These are phyloP conservation scores for Gamarada debralockiae DNA, from an alignment of 495 filamentous ascomycete genomes.

Conservation along the genomic window DNA sequence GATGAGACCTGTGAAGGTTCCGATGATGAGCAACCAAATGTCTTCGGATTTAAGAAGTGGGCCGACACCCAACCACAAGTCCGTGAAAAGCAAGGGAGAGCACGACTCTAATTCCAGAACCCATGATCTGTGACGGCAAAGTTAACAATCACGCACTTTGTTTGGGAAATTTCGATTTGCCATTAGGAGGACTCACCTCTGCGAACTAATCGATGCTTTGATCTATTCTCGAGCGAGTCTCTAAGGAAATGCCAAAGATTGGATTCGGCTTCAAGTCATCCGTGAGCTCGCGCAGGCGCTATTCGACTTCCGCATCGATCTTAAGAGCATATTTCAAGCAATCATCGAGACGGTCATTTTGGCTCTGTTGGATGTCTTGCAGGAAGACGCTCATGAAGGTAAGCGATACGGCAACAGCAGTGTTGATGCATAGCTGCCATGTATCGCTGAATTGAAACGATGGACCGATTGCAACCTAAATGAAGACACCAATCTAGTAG, in stretches of 20 bases:
- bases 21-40: slow-evolving; percentile 40
- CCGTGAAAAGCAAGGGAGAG: slow-evolving; percentile 27
- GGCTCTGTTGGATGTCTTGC: slow-evolving; percentile 34
- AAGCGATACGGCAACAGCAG: slow-evolving; percentile 33
- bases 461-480: no score
- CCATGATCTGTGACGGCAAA: slow-evolving; percentile 37
- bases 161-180: no score
- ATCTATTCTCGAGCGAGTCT: slow-evolving; percentile 25
- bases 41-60: slow-evolving; percentile 29
- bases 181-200: no score
- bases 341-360: slow-evolving; percentile 26
- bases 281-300: slow-evolving; percentile 27
- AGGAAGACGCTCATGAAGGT: slow-evolving; percentile 36
- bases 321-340: slow-evolving; percentile 32
- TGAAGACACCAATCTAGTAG: no score
- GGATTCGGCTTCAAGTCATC: slow-evolving; percentile 25
- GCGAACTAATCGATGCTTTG: no score
- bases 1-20: slow-evolving; percentile 38
- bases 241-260: slow-evolving; percentile 23
- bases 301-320: slow-evolving; percentile 34
- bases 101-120: slow-evolving; percentile 31
- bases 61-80: slow-evolving; percentile 31
- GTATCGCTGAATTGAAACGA: slow-evolving; percentile 26
- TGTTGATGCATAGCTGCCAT: slow-evolving; percentile 41
- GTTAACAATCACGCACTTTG: no score